Base-by-base conservation (phyloP, 106 monocot species). In the Platanthera zijinensis region DNA sequence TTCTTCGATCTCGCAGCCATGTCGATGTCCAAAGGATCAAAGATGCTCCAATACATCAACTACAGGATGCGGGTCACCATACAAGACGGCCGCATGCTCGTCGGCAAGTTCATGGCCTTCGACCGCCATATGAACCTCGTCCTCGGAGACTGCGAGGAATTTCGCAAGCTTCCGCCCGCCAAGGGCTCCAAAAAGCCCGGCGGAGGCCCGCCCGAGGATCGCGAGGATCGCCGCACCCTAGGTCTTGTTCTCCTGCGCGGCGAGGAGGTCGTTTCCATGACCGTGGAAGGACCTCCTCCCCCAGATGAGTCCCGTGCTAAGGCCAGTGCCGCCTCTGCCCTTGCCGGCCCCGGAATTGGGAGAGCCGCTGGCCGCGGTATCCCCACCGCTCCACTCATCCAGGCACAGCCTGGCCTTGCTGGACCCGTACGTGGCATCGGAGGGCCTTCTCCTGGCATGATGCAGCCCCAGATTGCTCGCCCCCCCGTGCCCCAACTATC, bases 91-190 rank as follows among this genome's bases (percentile, higher is more conserved):
- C 89, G 96, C 18, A 93, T 93, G 82, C 87, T 97, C 51, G 96
- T 97, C 7, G 93, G 96, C 10, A 93, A 93, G 91, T 97, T 93
- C 93, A 97, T 93, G 91, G 96, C 96, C 76, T 97, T 97, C 86
- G 96, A 97, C 73, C 90, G 96, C 62, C 96, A 97, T 86, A 93
- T 97, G 91, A 97, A 97, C 87, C 93, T 97, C 74, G 96, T 97
- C 83, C 87, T 97, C 78, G 96, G 96, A 72, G 96, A 97, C 82
- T 97, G 96, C 78, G 96, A 97, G 83, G 93, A 97, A 91, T 94
- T 97, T 77, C 90, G 96, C 71, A 85, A 78, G 76, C 93, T 97
- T 5, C 96, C 96, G 0, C 96, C 93, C 0, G 48, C 79, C 6
- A 90, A 95, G 69, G 78, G 69, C 13, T 62, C 81, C 64, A 82